phyloP scores from a whole-genome alignment of 768 basidiomycete species.

The Lentinus tigrinus region DNA sequence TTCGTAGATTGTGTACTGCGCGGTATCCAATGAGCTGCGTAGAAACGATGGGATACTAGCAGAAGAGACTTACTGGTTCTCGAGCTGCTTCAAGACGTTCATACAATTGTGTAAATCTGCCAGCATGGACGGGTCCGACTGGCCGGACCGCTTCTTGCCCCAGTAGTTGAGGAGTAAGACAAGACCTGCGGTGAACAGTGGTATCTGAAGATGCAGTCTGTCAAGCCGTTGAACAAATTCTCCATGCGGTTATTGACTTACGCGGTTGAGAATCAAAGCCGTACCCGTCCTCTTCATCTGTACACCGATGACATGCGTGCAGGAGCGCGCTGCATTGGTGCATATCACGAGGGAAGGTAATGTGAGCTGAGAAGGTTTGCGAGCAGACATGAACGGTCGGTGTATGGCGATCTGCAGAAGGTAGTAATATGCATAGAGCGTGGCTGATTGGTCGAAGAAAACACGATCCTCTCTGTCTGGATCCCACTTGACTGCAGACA shows the following conservation, averaged over 20 bases:
- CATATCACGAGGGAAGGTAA: constrained; percentile 78
- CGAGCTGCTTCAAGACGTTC: constrained; percentile 17
- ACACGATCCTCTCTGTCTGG: constrained; percentile 18
- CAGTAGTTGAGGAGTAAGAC: constrained; percentile 50
- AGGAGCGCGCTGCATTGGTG: constrained; percentile 78
- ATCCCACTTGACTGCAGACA: constrained; percentile 26
- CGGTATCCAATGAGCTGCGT: background rate
- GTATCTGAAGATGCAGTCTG: constrained; percentile 14
- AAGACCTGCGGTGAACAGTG: constrained; percentile 42
- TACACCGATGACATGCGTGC: constrained; percentile 66
- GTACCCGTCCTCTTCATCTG: constrained; percentile 25
- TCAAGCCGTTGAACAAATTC: background rate
- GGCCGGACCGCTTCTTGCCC: constrained; percentile 38
- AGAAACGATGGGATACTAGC: background rate
- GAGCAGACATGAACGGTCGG: constrained; percentile 73
- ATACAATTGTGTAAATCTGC: constrained; percentile 44
- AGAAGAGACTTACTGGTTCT: constrained; percentile 6
- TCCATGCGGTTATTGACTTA: background rate
- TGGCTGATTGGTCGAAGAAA: constrained; percentile 36
- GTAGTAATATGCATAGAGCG: constrained; percentile 43
- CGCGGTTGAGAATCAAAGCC: constrained; percentile 3
- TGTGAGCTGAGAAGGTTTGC: constrained; percentile 44
- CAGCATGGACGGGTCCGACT: constrained; percentile 37
- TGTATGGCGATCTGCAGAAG: constrained; percentile 70
- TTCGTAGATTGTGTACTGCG: background rate